Evolutionary conservation across 78 protist species (phyloP).

Genomic region (Salpingoeca rosetta): DNA sequence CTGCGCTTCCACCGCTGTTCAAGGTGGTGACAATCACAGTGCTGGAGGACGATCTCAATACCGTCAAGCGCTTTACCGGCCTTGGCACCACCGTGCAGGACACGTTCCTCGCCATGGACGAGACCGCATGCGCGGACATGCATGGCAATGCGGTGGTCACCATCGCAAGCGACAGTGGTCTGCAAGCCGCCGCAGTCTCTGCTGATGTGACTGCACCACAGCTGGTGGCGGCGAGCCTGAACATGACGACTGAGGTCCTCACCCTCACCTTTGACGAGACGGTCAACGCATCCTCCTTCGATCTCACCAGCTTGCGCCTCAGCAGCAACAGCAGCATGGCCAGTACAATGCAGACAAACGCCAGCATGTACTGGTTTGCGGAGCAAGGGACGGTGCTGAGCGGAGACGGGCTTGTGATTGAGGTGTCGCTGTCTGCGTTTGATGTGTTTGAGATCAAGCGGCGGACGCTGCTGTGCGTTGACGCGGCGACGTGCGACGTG

Average conservation of each 20-base stretch:
- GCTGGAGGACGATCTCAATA: background rate
- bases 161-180: background rate
- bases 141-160: background rate
- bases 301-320: no score
- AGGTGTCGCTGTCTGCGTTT: no score
- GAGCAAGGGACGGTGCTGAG: no score
- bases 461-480: no score
- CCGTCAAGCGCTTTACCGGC: background rate
- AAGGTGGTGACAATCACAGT: background rate
- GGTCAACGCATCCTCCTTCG: background rate
- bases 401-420: no score
- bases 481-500: no score
- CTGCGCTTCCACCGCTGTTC: no score
- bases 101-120: background rate
- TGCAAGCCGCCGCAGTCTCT: background rate
- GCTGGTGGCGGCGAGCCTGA: background rate
- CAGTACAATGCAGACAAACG: no score
- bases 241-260: background rate
- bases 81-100: background rate
- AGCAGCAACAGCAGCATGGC: no score
- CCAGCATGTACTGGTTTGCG: no score
- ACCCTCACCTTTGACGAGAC: background rate
- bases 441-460: no score
- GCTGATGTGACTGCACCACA: background rate
- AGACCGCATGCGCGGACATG: background rate